A percentile compares a stretch with the other conserved stretches of the same genome.
These are phyloP conservation scores for Sphagnum magellanicum DNA, from an alignment of 228 moss, liverwort and hornwort species.

Conservation along the genomic window DNA sequence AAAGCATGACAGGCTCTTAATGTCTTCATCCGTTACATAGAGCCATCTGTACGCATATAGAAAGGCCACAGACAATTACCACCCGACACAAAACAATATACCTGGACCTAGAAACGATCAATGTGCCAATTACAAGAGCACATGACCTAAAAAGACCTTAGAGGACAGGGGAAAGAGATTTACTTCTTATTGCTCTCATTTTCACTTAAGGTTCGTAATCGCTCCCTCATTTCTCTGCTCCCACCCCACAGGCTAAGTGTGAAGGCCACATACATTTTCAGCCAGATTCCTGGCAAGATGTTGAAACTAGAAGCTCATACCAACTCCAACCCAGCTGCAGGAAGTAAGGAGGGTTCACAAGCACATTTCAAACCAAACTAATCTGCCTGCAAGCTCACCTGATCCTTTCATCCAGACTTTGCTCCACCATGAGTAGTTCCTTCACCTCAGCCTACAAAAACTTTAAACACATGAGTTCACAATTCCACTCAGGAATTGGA, in stretches of 20 bases:
- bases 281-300: not conserved
- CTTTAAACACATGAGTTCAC: not conserved
- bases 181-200: slow-evolving; percentile 75
- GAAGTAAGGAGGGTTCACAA: too few species aligned
- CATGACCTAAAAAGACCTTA: not conserved
- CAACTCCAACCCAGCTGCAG: too few species aligned
- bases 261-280: not conserved
- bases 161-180: slow-evolving; percentile 1
- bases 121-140: not conserved
- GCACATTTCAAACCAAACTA: too few species aligned
- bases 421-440: slow-evolving; percentile 51
- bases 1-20: slow-evolving; percentile 77
- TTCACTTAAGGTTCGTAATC: slow-evolving; percentile 58
- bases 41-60: slow-evolving; percentile 50
- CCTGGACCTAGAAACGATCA: not conserved
- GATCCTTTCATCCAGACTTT: slow-evolving; percentile 58
- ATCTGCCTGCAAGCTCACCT: slow-evolving; percentile 16
- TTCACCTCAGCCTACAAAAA: slow-evolving; percentile 54
- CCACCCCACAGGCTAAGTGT: not conserved
- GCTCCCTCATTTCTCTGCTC: slow-evolving; percentile 67
- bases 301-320: too few species aligned
- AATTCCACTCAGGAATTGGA: slow-evolving; percentile 2
- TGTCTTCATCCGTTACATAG: slow-evolving; percentile 83
- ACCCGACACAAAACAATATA: not conserved
- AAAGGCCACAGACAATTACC: too few species aligned